Conservation (phyloP, 441 rosid species). For the Gossypium schwendimanii region DNA sequence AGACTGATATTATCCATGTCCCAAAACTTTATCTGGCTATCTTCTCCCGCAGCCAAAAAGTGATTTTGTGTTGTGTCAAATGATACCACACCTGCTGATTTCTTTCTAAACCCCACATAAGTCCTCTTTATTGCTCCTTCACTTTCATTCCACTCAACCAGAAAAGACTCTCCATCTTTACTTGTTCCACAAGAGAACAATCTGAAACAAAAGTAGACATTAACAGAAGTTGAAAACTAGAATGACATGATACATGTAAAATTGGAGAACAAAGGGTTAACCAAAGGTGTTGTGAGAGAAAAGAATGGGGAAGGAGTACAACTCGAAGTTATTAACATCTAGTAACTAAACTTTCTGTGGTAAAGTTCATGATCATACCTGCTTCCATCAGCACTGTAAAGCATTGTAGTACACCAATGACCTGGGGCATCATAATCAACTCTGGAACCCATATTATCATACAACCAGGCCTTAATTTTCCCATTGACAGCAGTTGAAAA, state of each 20-base stretch:
- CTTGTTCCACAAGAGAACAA: constrained; percentile 89
- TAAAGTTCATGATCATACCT: constrained; percentile 35
- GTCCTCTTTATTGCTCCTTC: constrained; percentile 78
- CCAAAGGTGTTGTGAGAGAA: background rate
- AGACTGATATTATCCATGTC: constrained; percentile 62
- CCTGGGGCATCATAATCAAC: constrained; percentile 85
- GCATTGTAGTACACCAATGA: constrained; percentile 74
- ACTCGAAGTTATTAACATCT: background rate
- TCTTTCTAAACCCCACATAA: constrained; percentile 61
- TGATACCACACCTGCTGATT: constrained; percentile 52
- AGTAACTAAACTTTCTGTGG: background rate
- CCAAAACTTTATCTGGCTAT: constrained; percentile 78
- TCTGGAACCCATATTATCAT: constrained; percentile 77
- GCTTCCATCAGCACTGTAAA: constrained; percentile 82
- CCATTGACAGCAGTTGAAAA: constrained; percentile 82
- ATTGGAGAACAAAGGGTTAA: background rate
- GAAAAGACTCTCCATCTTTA: constrained; percentile 73
- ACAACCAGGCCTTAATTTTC: constrained; percentile 89
- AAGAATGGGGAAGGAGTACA: background rate
- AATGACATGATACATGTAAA: background rate
- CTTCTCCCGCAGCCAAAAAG: constrained; percentile 89
- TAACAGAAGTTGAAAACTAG: background rate
- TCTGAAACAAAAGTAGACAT: constrained; percentile 30
- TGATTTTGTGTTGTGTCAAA: constrained; percentile 81
- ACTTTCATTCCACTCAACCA: constrained; percentile 92